These are phyloP conservation scores for Monosporozyma servazzii DNA, from an alignment of 805 yeast species.

Conservation along the genomic window DNA sequence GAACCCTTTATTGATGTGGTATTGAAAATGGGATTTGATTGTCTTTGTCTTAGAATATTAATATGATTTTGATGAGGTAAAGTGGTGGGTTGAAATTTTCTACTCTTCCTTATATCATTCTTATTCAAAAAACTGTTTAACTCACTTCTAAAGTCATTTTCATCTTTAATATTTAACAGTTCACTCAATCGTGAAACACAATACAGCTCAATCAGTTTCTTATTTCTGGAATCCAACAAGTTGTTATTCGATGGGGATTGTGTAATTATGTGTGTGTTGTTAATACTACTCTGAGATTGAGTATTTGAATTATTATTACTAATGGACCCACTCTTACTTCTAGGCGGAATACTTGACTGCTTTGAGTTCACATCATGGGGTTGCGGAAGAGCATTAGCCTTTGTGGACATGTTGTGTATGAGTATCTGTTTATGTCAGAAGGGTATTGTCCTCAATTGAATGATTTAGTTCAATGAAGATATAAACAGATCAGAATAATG, in stretches of 20 bases:
- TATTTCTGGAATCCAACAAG: slow-evolving; percentile 42
- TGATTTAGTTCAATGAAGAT: neutral
- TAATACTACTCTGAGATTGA: neutral
- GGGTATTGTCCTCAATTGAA: neutral
- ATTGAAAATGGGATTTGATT: neutral
- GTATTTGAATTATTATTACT: neutral
- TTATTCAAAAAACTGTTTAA: slow-evolving; percentile 39
- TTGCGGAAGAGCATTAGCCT: neutral
- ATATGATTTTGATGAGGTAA: slow-evolving; percentile 16
- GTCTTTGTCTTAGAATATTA: neutral
- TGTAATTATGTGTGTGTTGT: neutral
- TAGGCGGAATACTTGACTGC: neutral
- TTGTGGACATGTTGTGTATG: neutral
- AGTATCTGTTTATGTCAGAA: neutral
- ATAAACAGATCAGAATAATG: neutral
- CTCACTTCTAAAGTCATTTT: slow-evolving; percentile 32
- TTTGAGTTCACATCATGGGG: neutral
- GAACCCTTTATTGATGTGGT: neutral
- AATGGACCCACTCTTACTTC: neutral
- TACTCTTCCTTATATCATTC: slow-evolving; percentile 44
- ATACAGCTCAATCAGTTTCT: slow-evolving; percentile 53
- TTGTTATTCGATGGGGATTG: slow-evolving; percentile 14
- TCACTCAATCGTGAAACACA: slow-evolving; percentile 47
- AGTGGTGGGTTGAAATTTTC: slow-evolving; percentile 28
- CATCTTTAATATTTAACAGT: slow-evolving; percentile 33